Evolutionary conservation across 441 rosid species (phyloP).

Genomic region (Bruguiera hainesii): DNA sequence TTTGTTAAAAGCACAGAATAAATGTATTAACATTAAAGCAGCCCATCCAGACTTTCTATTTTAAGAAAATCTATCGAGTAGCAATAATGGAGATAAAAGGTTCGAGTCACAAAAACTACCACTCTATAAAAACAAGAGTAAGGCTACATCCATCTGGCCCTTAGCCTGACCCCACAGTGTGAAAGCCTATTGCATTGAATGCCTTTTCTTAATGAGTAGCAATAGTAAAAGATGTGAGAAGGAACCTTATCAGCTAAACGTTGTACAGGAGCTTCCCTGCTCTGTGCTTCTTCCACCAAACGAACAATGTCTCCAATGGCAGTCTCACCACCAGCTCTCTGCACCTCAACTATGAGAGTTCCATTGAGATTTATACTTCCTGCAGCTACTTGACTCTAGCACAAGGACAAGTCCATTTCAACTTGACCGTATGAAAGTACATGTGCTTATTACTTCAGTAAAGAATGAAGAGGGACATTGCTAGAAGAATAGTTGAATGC

Average conservation of each 20-base stretch:
- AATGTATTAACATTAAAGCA: no score
- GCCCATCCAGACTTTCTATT: no score
- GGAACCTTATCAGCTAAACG: slow-evolving; percentile 91
- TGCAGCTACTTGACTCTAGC: slow-evolving; percentile 89
- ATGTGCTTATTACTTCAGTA: slow-evolving; percentile 5
- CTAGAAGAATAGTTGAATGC: neutral
- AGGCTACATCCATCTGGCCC: no score
- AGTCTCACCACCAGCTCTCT: slow-evolving; percentile 96
- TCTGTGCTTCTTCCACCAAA: slow-evolving; percentile 96
- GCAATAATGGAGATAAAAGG: no score
- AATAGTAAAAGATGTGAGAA: slow-evolving; percentile 17
- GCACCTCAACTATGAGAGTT: slow-evolving; percentile 84
- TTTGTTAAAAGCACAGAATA: no score
- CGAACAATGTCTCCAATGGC: slow-evolving; percentile 86
- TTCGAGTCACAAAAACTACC: no score
- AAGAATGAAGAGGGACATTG: neutral
- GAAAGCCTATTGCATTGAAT: no score
- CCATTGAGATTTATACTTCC: slow-evolving; percentile 97
- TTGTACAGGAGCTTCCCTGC: slow-evolving; percentile 93
- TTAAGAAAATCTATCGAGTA: no score
- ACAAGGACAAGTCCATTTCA: slow-evolving; percentile 29
- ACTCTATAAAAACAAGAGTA: no score
- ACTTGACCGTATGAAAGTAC: slow-evolving; percentile 24
- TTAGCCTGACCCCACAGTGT: no score
- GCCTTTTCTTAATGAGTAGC: neutral